Conservation (phyloP, 2,329 filamentous ascomycete genomes). For the Blumeria hordei region DNA sequence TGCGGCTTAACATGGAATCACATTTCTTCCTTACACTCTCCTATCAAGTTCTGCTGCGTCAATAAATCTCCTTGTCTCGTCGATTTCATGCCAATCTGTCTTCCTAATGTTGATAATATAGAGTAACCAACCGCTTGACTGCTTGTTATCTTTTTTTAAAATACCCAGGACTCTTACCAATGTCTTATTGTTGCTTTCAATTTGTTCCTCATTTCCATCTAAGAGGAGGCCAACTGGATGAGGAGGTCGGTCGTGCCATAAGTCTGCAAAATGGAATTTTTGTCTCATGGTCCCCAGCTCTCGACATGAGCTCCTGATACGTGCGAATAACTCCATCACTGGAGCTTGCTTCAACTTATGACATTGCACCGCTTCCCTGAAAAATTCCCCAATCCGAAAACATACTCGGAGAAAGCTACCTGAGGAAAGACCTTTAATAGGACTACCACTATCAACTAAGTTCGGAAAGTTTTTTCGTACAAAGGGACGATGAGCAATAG, state of each 20-base stretch:
- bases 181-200: slow-evolving; percentile 13
- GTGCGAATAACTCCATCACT: slow-evolving; percentile 40
- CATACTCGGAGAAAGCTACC: slow-evolving; percentile 28
- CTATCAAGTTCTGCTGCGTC: slow-evolving; percentile 4
- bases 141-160: slow-evolving; percentile 20
- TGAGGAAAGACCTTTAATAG: slow-evolving; percentile 26
- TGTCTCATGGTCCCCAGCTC: slow-evolving; percentile 26
- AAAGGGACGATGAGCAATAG: slow-evolving; percentile 19
- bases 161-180: slow-evolving; percentile 25
- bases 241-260: slow-evolving; percentile 33
- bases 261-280: slow-evolving; percentile 36
- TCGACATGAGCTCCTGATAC: slow-evolving; percentile 31
- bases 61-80: slow-evolving; percentile 22
- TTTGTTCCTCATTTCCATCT: slow-evolving; percentile 21
- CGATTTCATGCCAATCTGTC: slow-evolving; percentile 28
- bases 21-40: too few relatives aligned
- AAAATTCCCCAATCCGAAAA: slow-evolving; percentile 37
- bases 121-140: slow-evolving; percentile 17
- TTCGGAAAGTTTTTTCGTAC: slow-evolving; percentile 26
- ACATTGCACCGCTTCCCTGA: slow-evolving; percentile 21
- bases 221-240: slow-evolving; percentile 23
- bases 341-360: slow-evolving; percentile 23
- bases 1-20: too few relatives aligned
- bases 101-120: slow-evolving; percentile 25
- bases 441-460: slow-evolving; percentile 25